Evolutionary conservation across 179 eudicot genomes (phyloP).

Genomic region (Amaranthus tricolor): DNA sequence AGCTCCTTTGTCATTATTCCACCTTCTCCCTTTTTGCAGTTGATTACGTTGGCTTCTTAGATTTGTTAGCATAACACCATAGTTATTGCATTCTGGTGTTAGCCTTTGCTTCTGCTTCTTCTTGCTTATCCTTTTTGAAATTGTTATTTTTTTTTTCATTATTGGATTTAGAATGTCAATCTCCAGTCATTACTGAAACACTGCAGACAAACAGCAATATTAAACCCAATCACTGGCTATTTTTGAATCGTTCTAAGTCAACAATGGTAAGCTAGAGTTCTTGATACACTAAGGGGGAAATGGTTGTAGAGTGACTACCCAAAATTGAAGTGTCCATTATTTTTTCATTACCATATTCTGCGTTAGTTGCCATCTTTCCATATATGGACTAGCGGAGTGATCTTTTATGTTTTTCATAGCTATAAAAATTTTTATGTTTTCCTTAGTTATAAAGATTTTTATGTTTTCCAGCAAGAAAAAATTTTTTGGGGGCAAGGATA

Average conservation of each 20-base stretch:
- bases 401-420: background rate
- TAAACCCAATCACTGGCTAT: background rate
- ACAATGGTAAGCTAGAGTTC: background rate
- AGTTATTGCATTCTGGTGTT: no score
- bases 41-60: background rate
- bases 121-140: background rate
- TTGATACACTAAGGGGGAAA: background rate
- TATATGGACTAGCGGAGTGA: background rate
- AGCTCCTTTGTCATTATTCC: background rate
- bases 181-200: background rate
- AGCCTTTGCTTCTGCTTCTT: background rate
- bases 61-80: background rate
- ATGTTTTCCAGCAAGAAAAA: background rate
- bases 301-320: background rate
- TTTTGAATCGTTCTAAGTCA: background rate
- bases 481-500: background rate
- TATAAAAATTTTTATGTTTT: background rate
- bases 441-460: background rate
- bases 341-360: background rate
- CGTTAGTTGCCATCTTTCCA: background rate
- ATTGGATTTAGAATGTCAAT: background rate
- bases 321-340: background rate
- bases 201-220: background rate
- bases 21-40: no score
- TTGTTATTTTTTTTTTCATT: background rate